Base-by-base conservation (phyloP, 441 rosid species). In the Adansonia madagascariensis region DNA sequence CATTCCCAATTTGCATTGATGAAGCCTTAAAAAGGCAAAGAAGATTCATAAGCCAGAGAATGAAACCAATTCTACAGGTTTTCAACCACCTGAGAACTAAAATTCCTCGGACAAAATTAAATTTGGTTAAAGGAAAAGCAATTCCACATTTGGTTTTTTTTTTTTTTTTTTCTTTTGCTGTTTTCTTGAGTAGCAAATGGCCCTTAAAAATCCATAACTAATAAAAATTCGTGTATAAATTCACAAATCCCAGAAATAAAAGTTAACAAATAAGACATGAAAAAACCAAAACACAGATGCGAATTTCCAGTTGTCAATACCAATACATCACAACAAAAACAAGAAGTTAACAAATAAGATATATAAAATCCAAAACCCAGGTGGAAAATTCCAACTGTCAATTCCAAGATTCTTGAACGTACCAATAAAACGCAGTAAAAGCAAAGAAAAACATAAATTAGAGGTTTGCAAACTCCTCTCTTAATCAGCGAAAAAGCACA, bases 131-230 rank as follows among this genome's bases (percentile, higher is more conserved):
- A 43, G 49, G 31, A 17, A 43, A 66, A 43, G 31, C 53, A 44
- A 44, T 43, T 66, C 71, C 53, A 66, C 24, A n/a, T n/a, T 55
- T n/a, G 60, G 31, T 61, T 15, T 41, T 39, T 64, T 18, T 15
- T 11, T 15, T 50, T 49, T 49, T 50, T 50, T 50, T 12, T 50
- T 4, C 55, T 12, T 4, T 60, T 22, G 39, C 46, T 41, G 20
- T 41, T 66, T 66, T 17, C 71, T 66, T 43, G 31, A 43, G 71
- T 66, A 66, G 31, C n/a, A 43, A 43, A 17, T 43, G 52, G 50
- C 31, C 27, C 31, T 66, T 27, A 0, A 62, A 62, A 31, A 44
- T 0, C 35, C 35, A 66, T 18, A 66, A 44, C 52, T 66, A 43
- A 3, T 4, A 20, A 20, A 57, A 20, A 22, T 18, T 46, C n/a